Percentiles rank a stretch among this genome's conserved stretches.
These are phyloP conservation scores for Verbascum thapsus DNA, from an alignment of 257 asterid genomes.

Conservation along the genomic window DNA sequence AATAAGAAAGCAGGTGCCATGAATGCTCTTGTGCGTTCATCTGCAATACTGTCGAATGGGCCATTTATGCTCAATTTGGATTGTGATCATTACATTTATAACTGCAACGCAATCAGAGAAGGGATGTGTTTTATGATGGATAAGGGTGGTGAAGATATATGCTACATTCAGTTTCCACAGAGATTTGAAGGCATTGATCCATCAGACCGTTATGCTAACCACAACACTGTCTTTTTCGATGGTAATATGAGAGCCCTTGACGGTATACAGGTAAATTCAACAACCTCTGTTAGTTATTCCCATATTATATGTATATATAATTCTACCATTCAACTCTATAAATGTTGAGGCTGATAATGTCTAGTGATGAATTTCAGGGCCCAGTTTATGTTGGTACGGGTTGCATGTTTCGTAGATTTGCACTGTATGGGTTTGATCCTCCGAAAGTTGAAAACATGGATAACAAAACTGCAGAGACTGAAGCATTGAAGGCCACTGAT, in stretches of 20 bases:
- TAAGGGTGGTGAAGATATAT: conserved; percentile 64
- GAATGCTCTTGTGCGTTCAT: conserved; percentile 67
- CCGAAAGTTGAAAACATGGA: conserved; percentile 39
- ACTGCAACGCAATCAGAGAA: conserved; percentile 59
- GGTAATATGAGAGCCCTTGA: conserved; percentile 66
- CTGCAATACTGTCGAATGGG: conserved; percentile 60
- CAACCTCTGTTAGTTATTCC: too few relatives aligned
- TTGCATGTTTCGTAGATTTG: conserved; percentile 55
- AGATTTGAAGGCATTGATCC: conserved; percentile 80
- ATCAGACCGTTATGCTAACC: conserved; percentile 66
- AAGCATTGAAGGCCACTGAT: conserved; percentile 44
- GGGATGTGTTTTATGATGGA: conserved; percentile 82
- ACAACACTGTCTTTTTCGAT: conserved; percentile 63
- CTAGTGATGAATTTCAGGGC: conserved; percentile 35
- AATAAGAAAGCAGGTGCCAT: conserved; percentile 78
- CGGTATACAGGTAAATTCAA: conserved; percentile 56
- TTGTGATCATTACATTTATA: conserved; percentile 61
- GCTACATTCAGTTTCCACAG: conserved; percentile 67
- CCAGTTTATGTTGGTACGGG: conserved; percentile 76
- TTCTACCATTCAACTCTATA: not conserved
- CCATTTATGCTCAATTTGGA: conserved; percentile 67
- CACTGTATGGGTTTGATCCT: conserved; percentile 66
- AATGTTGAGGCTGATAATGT: not conserved
- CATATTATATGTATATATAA: too few relatives aligned
- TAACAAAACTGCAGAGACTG: conserved; percentile 38